Base-by-base conservation (phyloP, 2,329 filamentous ascomycete species). In the Cercospora zeina region DNA sequence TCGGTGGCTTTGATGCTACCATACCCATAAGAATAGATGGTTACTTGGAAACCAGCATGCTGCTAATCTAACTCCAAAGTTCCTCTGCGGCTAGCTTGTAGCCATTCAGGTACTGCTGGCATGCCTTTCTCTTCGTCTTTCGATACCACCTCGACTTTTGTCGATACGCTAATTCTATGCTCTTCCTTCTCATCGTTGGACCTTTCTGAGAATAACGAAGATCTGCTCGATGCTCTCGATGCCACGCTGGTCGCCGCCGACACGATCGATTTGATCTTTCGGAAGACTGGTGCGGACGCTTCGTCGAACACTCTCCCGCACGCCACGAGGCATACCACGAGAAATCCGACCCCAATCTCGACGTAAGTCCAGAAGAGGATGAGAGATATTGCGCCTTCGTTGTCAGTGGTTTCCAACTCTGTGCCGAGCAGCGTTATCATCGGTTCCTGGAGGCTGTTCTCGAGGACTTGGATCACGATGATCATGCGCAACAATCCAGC, bases 401-500 rank as follows among this genome's bases (percentile, higher is more conserved):
- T 60, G 39, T 57, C 57, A 11, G 51, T 50, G 10, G 55, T 60
- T 6, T 60, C 53, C 19, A 62, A 51, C 5, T 14, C 58, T 10
- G 49, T 50, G 30, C 61, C 61, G 24, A 62, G 56, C 9, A 62
- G 55, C 4, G 51, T 37, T 27, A 62, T 62, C 11, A 39, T 54
- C 5, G 61, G 61, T 7, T 19, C 21, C 24, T 27, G 19, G 13
- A 62, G 56, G 33, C 39, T 54, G 45, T 60, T 59, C 14, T 59
- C 56, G 19, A 62, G 50, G 5, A 62, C 47, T 42, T 59, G 50
- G 9, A 54, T 45, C 21, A 62, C 30, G 31, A 62, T 58, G 16
- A 65, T 61, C 60, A 65, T 62, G n/a, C 63, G 30, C 51, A 65
- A 34, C 8, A 65, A 50, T 13, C 60, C 63, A 14, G 63, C 63